Evolutionary conservation across 1,139 yeast species (phyloP), one percentile per base, ranked within the genome.

Genomic region (Oligophagozyma castellii): DNA sequence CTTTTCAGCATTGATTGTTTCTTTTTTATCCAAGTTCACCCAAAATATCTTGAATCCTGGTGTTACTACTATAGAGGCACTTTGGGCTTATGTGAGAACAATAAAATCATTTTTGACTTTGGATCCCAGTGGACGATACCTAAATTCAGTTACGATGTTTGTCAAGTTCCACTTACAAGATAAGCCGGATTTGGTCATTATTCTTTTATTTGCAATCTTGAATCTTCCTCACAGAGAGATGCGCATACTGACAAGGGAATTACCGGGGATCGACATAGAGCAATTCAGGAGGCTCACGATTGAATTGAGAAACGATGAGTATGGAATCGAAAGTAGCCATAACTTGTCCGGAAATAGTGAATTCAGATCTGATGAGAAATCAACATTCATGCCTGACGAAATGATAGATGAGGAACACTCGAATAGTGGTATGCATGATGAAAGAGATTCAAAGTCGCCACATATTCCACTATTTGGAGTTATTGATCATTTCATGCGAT

Each of bases 51-150:
- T 86, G 12, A 92, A 83, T 44, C 80, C 94, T 2, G 94, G 95
- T 7, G 70, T 79, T 1, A 74, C 79, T 40, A 89, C 96, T 0
- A 64, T 68, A 2, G 84, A 76, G 33, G 75, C 84, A 3, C 67
- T 89, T 15, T 55, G 70, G 2, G 68, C 68, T 26, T 86, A 81
- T 46, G 72, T 79, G 3, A 67, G 73, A 15, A 73, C 92, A 1
- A 77, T 86, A 28, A 66, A 71, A 38, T 65, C 86, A 0, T 81
- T 89, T 37, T 53, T 78, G 16, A 57, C 76, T 0, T 60, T 89
- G n/a, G 96, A 89, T 44, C 93, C 94, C 2, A 66, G 80, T 24
- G 95, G 95, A 0, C 53, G 67, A 24, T 70, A 70, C 43, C 30
- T 47, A 4, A 39, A 36, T 12, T 35, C 43, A 1, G 34, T 48